Base-by-base conservation (phyloP, 805 yeast genomes). In the Debaryomyces tyrocola region DNA sequence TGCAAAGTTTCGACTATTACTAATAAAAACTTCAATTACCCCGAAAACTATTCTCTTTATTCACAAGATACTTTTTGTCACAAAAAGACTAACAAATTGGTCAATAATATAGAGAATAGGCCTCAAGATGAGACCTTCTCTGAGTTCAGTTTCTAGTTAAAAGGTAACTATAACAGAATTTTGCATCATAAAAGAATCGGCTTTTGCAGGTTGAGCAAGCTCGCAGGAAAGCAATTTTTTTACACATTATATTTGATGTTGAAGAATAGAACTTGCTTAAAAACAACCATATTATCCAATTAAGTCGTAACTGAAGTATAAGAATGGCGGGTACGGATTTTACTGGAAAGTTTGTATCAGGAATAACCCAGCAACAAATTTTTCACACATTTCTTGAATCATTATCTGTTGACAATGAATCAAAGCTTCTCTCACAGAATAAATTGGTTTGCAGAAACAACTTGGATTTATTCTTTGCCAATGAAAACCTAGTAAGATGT, bases 391-490 rank as follows among this genome's bases (percentile, higher is more conserved):
- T 50, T 40, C 7, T 35, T 33, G 39, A 24, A 21, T 28, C 42
- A 33, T 20, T 27, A 18, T 10, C 24, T 24, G 28, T 20, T 17
- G 28, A 38, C 4, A 11, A 28, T 18, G 21, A 31, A 18, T 31
- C 38, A 11, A 20, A 24, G 8, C 24, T 44, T n/a, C 18, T 33
- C 10, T 21, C 20, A 17, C 29, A 34, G 27, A 37, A 41, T 14
- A 44, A 43, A 33, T 43, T 56, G 27, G 55, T 46, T 8, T 44
- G 51, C 27, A 47, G 57, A 40, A 40, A 53, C 14, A 58, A 63
- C 41, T 34, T 47, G 17, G 70, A 68, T 37, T 18, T 71, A 17
- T 72, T 62, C 47, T 51, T 51, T 34, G 74, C 75, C 20, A 50
- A 54, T 34, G 67, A 62, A 15, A 64, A 66, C 42, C 37, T 58